phyloP scores from a whole-genome alignment of 2,329 filamentous ascomycete genomes.

The Domatiomyces globalis region DNA sequence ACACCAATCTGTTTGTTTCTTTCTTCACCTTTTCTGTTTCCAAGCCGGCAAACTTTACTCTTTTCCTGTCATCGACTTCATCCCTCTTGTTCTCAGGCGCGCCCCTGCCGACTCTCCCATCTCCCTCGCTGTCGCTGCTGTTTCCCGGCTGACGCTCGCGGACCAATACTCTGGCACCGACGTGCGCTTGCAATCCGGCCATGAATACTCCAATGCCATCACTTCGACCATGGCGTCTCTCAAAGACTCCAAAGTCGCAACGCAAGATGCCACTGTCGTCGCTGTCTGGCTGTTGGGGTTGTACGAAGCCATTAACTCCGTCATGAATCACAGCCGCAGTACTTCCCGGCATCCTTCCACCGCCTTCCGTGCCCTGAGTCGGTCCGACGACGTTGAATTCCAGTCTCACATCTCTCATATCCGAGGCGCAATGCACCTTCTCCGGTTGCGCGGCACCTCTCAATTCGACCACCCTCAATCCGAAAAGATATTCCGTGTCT shows the following conservation, averaged over 20 bases:
- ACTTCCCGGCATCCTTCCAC: neutral
- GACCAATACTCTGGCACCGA: slow-evolving; percentile 16
- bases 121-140: slow-evolving; percentile 11
- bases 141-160: slow-evolving; percentile 16
- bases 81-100: slow-evolving; percentile 10
- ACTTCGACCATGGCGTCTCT: slow-evolving; percentile 9
- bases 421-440: slow-evolving; percentile 14
- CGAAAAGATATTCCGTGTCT: slow-evolving; percentile 16
- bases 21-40: slow-evolving; percentile 16
- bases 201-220: slow-evolving; percentile 13
- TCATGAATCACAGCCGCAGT: slow-evolving; percentile 11
- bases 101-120: slow-evolving; percentile 7
- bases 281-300: slow-evolving; percentile 16
- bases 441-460: slow-evolving; percentile 10
- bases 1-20: slow-evolving; percentile 17
- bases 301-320: slow-evolving; percentile 15
- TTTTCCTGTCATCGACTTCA: slow-evolving; percentile 15
- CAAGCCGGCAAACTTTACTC: slow-evolving; percentile 14
- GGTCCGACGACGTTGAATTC: slow-evolving; percentile 13
- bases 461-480: slow-evolving; percentile 13
- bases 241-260: slow-evolving; percentile 7
- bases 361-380: neutral
- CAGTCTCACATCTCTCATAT: slow-evolving; percentile 15
- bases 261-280: slow-evolving; percentile 15
- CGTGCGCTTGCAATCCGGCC: slow-evolving; percentile 11